Evolutionary conservation across 2,329 filamentous ascomycete species (phyloP), one percentile per base, ranked within the genome.

Genomic region (Sclerotinia borealis): DNA sequence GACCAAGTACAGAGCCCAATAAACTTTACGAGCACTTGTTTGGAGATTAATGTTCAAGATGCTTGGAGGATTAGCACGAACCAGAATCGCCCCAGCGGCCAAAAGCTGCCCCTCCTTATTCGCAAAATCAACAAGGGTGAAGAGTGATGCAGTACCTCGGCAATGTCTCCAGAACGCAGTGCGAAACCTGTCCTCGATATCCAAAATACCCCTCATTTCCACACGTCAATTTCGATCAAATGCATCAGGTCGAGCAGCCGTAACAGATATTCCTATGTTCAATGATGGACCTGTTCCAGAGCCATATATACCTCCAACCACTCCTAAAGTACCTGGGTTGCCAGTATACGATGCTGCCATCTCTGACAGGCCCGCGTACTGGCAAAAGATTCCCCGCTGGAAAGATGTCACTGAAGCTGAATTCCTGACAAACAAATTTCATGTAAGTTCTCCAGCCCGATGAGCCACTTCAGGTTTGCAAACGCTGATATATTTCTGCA

Each of bases 341-440:
- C 25, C 41, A 49, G 51, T 47, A 11, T 63, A 59, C 27, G 52
- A 63, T 22, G 29, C 39, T 45, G 9, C 54, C 9, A 41, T 65
- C 31, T 65, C 67, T 45, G 65, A 70, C 15, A 64, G 66, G 43
- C 58, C 66, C 10, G 63, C 67, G 50, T 85, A 84, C 67, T 85
- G 83, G 83, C 78, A 78, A 27, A 77, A 76, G 19, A 75, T 85
- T 19, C 73, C 78, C 1, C 70, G 77, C 27, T 86, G 82, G 82
- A 75, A 78, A 61, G 68, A 83, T 66, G 76, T 84, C 0, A 69
- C 79, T 0, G 68, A 74, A 3, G 72, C 79, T 1, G 74, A 83
- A 0, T 86, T 85, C 66, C 74, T 83, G 25, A 81, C 76, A 39
- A 82, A 85, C 64, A 71, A 75, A 13, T 86, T 83, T 81, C 80